phyloP scores from a whole-genome alignment of 2,329 filamentous ascomycete species.

The Arthrobotrys sphaeroides region DNA sequence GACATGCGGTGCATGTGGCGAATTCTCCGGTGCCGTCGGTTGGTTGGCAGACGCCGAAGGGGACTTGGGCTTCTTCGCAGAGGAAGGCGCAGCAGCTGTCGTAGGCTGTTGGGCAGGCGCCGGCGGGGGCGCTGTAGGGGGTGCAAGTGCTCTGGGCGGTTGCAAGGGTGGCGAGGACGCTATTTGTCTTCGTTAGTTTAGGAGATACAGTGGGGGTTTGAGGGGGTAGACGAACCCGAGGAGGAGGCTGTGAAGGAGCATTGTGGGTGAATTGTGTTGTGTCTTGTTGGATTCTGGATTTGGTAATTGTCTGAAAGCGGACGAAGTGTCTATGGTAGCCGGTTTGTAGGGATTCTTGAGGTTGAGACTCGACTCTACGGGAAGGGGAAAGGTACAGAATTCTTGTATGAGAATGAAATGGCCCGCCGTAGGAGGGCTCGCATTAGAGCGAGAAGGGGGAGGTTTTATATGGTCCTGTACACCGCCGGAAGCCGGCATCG shows the following conservation, averaged over 20 bases:
- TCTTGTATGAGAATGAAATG: not conserved
- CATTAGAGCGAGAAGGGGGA: not conserved
- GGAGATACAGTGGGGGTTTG: not conserved
- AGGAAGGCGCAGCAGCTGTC: conserved; percentile 37
- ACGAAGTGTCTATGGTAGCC: not conserved
- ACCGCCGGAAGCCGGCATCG: not conserved
- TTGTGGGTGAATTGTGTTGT: conserved; percentile 4
- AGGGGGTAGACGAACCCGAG: not conserved
- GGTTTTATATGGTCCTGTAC: not conserved
- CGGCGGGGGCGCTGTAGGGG: conserved; percentile 26
- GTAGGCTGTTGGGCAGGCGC: conserved; percentile 36
- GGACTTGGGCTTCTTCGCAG: conserved; percentile 42
- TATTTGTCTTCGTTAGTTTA: not conserved
- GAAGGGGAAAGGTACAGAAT: too few relatives aligned
- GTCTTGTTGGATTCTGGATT: not conserved
- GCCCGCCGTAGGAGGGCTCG: not conserved
- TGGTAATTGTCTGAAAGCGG: not conserved
- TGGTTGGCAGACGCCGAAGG: conserved; percentile 31
- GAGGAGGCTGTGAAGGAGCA: not conserved
- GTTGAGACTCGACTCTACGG: not conserved
- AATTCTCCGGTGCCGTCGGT: conserved; percentile 28
- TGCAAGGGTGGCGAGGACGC: conserved; percentile 6
- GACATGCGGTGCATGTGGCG: conserved; percentile 27
- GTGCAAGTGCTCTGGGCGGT: conserved; percentile 37
- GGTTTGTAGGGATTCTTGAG: not conserved